These are phyloP conservation scores for Cyanodermella asteris DNA, from an alignment of 2,329 filamentous ascomycete genomes.

Conservation along the genomic window DNA sequence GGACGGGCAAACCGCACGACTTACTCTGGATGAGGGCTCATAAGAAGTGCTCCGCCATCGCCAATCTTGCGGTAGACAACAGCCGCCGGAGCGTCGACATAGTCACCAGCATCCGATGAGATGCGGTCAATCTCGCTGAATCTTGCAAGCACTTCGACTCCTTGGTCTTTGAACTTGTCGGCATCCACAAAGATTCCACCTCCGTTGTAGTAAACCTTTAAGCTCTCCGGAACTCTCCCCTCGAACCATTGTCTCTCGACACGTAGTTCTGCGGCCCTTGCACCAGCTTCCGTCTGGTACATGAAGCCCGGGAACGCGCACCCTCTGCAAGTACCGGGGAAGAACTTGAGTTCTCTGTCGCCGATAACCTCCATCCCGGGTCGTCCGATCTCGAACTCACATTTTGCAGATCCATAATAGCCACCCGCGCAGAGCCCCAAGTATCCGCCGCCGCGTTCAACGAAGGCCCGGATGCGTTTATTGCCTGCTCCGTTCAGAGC, in stretches of 20 bases:
- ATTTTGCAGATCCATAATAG: slow-evolving; percentile 63
- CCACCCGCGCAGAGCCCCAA: slow-evolving; percentile 86
- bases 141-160: slow-evolving; percentile 61
- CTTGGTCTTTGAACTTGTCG: slow-evolving; percentile 33
- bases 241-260: slow-evolving; percentile 39
- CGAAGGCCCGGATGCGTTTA: slow-evolving; percentile 59
- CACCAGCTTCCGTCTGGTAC: slow-evolving; percentile 72
- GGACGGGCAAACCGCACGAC: slow-evolving; percentile 12
- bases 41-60: slow-evolving; percentile 57
- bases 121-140: slow-evolving; percentile 57
- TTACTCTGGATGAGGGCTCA: slow-evolving; percentile 82
- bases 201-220: slow-evolving; percentile 77
- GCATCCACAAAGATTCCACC: slow-evolving; percentile 83
- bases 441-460: slow-evolving; percentile 66
- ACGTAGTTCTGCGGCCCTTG: slow-evolving; percentile 45
- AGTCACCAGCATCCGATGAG: slow-evolving; percentile 55
- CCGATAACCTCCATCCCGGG: slow-evolving; percentile 66
- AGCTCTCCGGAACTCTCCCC: slow-evolving; percentile 34
- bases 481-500: slow-evolving; percentile 77
- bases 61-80: slow-evolving; percentile 68
- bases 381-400: slow-evolving; percentile 84
- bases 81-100: slow-evolving; percentile 51
- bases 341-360: slow-evolving; percentile 67
- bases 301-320: slow-evolving; percentile 75
- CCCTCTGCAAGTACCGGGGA: slow-evolving; percentile 65